Percentiles rank a stretch among this genome's conserved stretches.
Conservation (phyloP, 2,329 filamentous ascomycete genomes). For the Ophiostoma quercus region DNA sequence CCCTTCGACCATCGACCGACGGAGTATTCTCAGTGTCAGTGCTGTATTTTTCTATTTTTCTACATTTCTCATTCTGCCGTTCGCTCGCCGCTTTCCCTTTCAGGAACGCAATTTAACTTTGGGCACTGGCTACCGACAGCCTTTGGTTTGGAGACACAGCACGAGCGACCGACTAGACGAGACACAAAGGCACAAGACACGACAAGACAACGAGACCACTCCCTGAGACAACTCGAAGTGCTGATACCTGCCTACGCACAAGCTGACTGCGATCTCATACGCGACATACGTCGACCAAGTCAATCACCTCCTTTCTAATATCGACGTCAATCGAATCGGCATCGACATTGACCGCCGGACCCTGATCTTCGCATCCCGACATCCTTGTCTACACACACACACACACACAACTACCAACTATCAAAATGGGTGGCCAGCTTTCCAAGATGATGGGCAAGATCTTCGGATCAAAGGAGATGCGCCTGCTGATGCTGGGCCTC, state of each 20-base stretch:
- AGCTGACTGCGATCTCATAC: background rate
- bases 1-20: background rate
- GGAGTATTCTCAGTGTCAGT: conserved; percentile 1
- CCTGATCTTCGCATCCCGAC: background rate
- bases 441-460: conserved; percentile 98
- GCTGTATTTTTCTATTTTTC: conserved; percentile 2
- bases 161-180: too few species aligned
- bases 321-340: background rate
- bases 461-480: conserved; percentile 99
- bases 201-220: background rate
- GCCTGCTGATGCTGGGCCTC: conserved; percentile 93
- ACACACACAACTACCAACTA: background rate
- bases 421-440: conserved; percentile 82
- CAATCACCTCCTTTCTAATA: background rate
- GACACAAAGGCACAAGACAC: background rate
- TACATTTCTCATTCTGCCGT: background rate
- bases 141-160: background rate
- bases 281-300: background rate
- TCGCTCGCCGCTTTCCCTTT: background rate
- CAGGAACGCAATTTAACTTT: conserved; percentile 14
- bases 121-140: background rate
- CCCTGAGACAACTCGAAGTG: background rate
- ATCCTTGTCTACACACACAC: background rate
- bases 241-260: background rate
- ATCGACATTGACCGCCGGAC: background rate